phyloP scores from a whole-genome alignment of 768 basidiomycete genomes.

The Mycena rebaudengoi region DNA sequence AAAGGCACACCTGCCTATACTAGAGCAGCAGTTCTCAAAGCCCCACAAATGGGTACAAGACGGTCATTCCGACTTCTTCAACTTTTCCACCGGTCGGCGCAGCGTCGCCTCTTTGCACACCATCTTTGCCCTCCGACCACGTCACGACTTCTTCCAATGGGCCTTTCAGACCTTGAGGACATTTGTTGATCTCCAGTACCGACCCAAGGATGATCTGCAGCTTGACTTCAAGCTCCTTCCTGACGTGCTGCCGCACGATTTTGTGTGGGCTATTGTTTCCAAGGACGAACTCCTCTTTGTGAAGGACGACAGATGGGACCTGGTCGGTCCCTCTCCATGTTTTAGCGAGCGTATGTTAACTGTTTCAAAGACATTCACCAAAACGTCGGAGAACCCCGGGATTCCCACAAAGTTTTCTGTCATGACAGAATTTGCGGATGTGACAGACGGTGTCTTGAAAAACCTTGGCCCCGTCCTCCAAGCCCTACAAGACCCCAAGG shows the following conservation, averaged over 20 bases:
- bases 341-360: neutral
- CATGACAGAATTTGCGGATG: conserved; percentile 88
- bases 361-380: conserved; percentile 76
- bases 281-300: conserved; percentile 81
- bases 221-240: conserved; percentile 81
- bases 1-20: conserved; percentile 62
- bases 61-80: conserved; percentile 82
- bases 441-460: conserved; percentile 83
- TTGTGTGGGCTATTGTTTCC: conserved; percentile 84
- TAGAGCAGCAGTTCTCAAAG: conserved; percentile 78
- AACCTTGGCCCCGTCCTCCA: conserved; percentile 59
- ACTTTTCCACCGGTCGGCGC: conserved; percentile 88
- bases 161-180: conserved; percentile 67
- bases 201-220: conserved; percentile 71
- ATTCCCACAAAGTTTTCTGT: conserved; percentile 72
- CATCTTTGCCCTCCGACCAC: conserved; percentile 77
- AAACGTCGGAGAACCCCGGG: conserved; percentile 69
- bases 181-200: conserved; percentile 81
- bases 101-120: conserved; percentile 82
- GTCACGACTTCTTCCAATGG: conserved; percentile 82
- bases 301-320: conserved; percentile 82
- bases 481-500: conserved; percentile 69
- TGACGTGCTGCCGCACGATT: conserved; percentile 61
- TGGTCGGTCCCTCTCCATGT: conserved; percentile 58
- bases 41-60: conserved; percentile 69